Evolutionary conservation across 331 rosid species (phyloP).

Genomic region (Malus hybrid): DNA sequence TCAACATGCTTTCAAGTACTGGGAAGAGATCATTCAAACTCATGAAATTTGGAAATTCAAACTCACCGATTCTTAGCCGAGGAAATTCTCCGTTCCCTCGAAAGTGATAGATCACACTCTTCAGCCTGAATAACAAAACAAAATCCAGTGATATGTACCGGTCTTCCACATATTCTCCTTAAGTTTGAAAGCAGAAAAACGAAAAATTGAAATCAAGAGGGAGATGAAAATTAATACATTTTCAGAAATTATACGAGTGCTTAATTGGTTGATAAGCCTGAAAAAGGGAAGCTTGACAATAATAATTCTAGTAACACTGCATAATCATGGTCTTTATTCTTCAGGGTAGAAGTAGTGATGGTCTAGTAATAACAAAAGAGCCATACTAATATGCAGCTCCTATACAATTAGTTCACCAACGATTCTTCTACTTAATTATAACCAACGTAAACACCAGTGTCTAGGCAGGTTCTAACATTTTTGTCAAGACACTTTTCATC

Average conservation of each 20-base stretch:
- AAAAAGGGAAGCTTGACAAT: neutral
- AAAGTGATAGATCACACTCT: conserved; percentile 73
- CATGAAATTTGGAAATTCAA: conserved; percentile 1
- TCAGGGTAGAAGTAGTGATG: neutral
- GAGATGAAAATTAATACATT: neutral
- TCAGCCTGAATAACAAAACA: conserved; percentile 13
- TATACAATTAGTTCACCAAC: neutral
- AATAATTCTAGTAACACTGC: neutral
- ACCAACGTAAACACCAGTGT: neutral
- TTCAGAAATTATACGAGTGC: neutral
- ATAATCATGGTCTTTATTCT: neutral
- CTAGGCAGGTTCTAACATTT: neutral
- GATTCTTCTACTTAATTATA: neutral
- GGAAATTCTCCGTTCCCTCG: conserved; percentile 84
- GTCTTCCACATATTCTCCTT: neutral
- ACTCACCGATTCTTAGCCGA: too few species aligned
- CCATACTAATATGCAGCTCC: neutral
- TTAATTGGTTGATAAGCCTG: too few species aligned
- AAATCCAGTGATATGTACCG: too few species aligned
- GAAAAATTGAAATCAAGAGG: neutral
- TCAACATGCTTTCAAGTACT: conserved; percentile 7
- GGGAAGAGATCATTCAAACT: neutral
- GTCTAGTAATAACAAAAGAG: neutral
- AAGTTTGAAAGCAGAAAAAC: neutral
- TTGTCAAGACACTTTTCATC: neutral